Percentiles rank a stretch among this genome's conserved stretches.
Evolutionary conservation across 441 rosid species (phyloP).

Genomic region (Pelargonium cotyledonis): DNA sequence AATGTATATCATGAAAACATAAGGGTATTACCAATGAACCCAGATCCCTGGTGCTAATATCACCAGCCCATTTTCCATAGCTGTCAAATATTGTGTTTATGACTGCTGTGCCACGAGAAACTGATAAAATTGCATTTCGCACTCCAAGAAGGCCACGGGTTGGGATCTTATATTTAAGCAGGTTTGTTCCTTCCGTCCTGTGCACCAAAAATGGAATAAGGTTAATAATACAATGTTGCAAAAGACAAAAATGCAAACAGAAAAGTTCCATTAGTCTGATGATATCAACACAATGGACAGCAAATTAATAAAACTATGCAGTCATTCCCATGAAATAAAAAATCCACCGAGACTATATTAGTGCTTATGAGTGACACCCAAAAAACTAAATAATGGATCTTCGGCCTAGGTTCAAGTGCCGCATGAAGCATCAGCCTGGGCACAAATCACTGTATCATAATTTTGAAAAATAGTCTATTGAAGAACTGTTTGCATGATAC

Average conservation of each 20-base stretch:
- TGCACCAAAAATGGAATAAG: slow-evolving; percentile 14
- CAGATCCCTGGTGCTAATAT: slow-evolving; percentile 70
- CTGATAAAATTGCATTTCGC: slow-evolving; percentile 94
- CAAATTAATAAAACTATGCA: not conserved
- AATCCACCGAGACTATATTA: not conserved
- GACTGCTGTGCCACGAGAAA: slow-evolving; percentile 94
- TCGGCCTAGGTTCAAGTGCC: not conserved
- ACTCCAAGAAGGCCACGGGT: slow-evolving; percentile 97
- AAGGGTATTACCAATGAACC: slow-evolving; percentile 74
- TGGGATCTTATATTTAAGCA: slow-evolving; percentile 79
- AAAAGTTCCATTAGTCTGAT: not conserved
- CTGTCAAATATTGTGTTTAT: slow-evolving; percentile 86
- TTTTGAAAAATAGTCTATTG: not conserved
- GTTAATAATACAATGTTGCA: slow-evolving; percentile 17
- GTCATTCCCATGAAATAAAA: not conserved
- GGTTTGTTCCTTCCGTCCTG: slow-evolving; percentile 79
- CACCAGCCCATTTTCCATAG: slow-evolving; percentile 94
- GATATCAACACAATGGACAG: slow-evolving; percentile 12
- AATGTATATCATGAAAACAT: too few relatives aligned
- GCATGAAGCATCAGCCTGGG: too few relatives aligned
- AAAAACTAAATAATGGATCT: not conserved
- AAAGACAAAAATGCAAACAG: slow-evolving; percentile 10
- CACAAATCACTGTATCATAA: not conserved
- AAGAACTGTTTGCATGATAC: not conserved
- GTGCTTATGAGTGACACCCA: not conserved